These are phyloP conservation scores for Cladophialophora immunda DNA, from an alignment of 2,329 filamentous ascomycete genomes.

Conservation along the genomic window DNA sequence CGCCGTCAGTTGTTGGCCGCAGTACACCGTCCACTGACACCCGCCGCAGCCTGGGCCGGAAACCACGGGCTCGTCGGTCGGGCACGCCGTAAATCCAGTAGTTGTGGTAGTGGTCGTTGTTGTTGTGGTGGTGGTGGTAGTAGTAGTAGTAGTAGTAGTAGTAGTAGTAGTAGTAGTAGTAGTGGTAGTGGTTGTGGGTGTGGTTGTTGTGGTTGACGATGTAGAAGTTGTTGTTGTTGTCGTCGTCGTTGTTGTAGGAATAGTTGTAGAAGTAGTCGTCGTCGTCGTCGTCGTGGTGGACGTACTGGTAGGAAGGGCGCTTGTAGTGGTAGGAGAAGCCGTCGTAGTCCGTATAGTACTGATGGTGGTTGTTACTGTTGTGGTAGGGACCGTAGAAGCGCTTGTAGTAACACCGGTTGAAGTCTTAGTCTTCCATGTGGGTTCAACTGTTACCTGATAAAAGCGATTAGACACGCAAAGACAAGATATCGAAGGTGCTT, in stretches of 20 bases:
- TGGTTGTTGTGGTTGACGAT: neutral
- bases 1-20: neutral
- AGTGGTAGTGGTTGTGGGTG: neutral
- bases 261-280: neutral
- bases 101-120: neutral
- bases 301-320: no score
- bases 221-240: neutral
- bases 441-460: neutral
- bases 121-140: neutral
- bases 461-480: neutral
- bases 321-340: no score
- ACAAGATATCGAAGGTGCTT: neutral
- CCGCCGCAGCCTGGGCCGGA: neutral
- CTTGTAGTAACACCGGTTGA: neutral
- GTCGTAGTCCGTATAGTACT: neutral
- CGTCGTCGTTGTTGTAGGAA: neutral
- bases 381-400: neutral
- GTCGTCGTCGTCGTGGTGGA: no score
- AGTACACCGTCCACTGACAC: constrained; percentile 1
- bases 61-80: neutral
- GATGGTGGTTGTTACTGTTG: neutral
- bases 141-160: neutral
- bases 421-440: neutral
- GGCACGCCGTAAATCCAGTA: neutral
- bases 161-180: neutral